phyloP scores from a whole-genome alignment of 2,329 filamentous ascomycete genomes.

The Zelopaecilomyces penicillatus region DNA sequence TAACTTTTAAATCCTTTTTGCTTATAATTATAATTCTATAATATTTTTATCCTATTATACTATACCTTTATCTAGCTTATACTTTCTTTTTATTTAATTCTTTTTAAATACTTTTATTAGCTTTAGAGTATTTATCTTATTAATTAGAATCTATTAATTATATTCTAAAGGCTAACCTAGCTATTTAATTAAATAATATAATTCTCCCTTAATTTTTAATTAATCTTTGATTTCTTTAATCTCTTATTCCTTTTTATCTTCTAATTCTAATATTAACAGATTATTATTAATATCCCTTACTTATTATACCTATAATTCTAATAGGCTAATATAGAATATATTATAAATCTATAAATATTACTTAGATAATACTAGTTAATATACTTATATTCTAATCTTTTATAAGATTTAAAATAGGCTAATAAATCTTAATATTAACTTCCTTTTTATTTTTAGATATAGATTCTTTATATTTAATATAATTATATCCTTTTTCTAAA shows the following conservation, averaged over 20 bases:
- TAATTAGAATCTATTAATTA: background rate
- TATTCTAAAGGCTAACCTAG: background rate
- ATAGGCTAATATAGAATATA: background rate
- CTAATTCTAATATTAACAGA: background rate
- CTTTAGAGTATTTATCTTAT: background rate
- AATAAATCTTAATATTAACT: background rate
- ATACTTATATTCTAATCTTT: background rate
- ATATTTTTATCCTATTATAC: background rate
- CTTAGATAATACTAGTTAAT: background rate
- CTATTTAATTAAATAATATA: background rate
- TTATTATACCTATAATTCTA: background rate
- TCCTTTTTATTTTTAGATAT: background rate
- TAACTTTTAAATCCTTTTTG: background rate
- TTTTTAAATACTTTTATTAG: background rate
- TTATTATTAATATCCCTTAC: background rate
- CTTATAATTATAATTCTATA: background rate
- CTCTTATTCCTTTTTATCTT: background rate
- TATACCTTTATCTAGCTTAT: background rate
- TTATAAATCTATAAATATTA: background rate
- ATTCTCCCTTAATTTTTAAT: background rate
- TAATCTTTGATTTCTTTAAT: background rate
- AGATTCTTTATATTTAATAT: background rate
- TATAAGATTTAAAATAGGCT: background rate
- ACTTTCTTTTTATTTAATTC: background rate
- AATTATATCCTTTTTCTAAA: background rate